Conservation (phyloP, 441 rosid genomes). For the Gossypium davidsonii region DNA sequence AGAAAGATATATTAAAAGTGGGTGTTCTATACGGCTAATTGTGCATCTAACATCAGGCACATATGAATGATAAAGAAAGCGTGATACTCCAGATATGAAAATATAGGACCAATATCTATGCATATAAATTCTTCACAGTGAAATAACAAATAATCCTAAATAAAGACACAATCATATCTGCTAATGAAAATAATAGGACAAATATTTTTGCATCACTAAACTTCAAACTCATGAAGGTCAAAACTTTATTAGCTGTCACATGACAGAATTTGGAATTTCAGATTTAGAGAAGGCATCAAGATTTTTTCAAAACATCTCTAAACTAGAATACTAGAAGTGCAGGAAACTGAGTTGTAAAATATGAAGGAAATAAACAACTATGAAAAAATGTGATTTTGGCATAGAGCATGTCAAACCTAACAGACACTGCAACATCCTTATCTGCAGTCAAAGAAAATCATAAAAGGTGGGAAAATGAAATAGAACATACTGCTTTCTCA, state of each 20-base stretch:
- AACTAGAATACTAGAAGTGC: background rate
- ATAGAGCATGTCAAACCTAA: background rate
- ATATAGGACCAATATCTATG: background rate
- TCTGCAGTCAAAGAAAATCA: background rate
- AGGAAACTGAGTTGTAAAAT: background rate
- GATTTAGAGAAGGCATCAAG: background rate
- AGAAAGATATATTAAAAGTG: background rate
- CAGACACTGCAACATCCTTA: background rate
- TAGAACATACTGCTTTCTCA: slow-evolving; percentile 65
- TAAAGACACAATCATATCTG: background rate
- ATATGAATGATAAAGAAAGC: background rate
- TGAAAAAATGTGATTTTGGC: background rate
- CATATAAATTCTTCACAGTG: background rate
- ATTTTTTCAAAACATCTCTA: background rate
- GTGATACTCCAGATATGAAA: background rate
- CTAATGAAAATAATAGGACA: background rate
- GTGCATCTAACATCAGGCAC: background rate
- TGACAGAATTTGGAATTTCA: background rate
- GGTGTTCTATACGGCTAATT: background rate
- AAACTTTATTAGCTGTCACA: background rate
- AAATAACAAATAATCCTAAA: background rate
- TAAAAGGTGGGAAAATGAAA: slow-evolving; percentile 3
- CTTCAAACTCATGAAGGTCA: slow-evolving; percentile 5
- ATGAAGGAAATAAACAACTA: background rate
- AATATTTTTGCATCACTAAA: background rate